phyloP scores from a whole-genome alignment of 805 yeast species.

The Teunomyces atbi region DNA sequence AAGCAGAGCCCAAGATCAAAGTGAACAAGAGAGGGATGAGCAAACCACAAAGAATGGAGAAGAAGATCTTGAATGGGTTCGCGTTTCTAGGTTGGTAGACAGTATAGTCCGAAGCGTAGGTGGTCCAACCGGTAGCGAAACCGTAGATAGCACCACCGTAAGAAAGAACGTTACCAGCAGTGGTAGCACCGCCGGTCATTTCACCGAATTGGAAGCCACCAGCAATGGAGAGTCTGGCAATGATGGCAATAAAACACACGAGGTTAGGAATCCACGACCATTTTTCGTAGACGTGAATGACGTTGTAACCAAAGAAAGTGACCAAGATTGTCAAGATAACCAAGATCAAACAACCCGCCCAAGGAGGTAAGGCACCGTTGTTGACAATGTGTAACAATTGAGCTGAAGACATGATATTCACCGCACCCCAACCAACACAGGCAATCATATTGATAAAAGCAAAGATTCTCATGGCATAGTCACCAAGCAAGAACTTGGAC shows the following conservation, averaged over 20 bases:
- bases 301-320: slow-evolving; percentile 80
- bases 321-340: slow-evolving; percentile 66
- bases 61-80: slow-evolving; percentile 57
- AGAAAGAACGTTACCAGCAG: slow-evolving; percentile 74
- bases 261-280: slow-evolving; percentile 86
- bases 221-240: slow-evolving; percentile 70
- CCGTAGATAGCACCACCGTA: slow-evolving; percentile 85
- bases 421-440: slow-evolving; percentile 95
- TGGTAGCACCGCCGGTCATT: slow-evolving; percentile 52
- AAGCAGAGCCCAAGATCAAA: slow-evolving; percentile 83
- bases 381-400: slow-evolving; percentile 78
- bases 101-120: slow-evolving; percentile 90
- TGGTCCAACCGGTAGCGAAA: slow-evolving; percentile 92
- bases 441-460: slow-evolving; percentile 77
- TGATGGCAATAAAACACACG: slow-evolving; percentile 70
- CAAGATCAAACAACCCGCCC: slow-evolving; percentile 86
- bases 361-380: slow-evolving; percentile 66
- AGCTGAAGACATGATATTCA: slow-evolving; percentile 86
- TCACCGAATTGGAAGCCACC: slow-evolving; percentile 50
- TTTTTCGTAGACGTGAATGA: slow-evolving; percentile 79
- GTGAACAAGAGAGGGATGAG: slow-evolving; percentile 68
- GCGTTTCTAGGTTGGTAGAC: slow-evolving; percentile 76
- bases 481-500: slow-evolving; percentile 76
- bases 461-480: slow-evolving; percentile 70
- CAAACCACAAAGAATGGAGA: slow-evolving; percentile 63